Percentiles rank a stretch among this genome's conserved stretches.
phyloP scores from a whole-genome alignment of 495 filamentous ascomycete genomes.

The Podospora pseudoanserina region DNA sequence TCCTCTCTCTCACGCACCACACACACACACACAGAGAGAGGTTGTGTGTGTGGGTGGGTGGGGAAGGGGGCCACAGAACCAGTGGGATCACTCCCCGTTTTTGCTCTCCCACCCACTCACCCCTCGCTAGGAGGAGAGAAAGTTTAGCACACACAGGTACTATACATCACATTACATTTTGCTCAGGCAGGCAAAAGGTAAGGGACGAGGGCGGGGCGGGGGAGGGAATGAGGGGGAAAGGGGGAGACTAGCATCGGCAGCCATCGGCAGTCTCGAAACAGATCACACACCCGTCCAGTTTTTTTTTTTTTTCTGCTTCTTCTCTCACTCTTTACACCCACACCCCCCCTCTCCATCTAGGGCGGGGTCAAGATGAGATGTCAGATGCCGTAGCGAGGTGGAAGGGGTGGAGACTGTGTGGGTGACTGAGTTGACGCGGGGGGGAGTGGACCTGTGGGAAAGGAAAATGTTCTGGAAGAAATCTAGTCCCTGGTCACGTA shows the following conservation, averaged over 20 bases:
- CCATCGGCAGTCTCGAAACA: not conserved
- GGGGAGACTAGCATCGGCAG: not conserved
- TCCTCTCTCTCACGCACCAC: not conserved
- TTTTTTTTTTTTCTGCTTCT: not conserved
- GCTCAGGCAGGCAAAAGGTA: not conserved
- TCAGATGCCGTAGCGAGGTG: not conserved
- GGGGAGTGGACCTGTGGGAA: too few relatives aligned
- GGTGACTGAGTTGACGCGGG: not conserved
- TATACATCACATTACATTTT: not conserved
- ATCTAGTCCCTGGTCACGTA: too few relatives aligned
- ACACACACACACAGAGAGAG: not conserved
- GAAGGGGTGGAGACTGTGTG: not conserved
- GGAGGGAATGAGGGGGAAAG: too few relatives aligned
- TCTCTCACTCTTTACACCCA: not conserved
- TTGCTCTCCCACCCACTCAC: conserved; percentile 5
- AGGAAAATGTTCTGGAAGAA: too few relatives aligned
- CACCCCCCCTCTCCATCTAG: not conserved
- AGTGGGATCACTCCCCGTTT: too few relatives aligned
- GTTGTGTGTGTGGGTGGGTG: not conserved
- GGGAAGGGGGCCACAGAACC: not conserved
- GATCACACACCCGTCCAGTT: not conserved
- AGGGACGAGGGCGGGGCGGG: not conserved
- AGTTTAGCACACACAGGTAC: not conserved
- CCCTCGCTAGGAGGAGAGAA: not conserved
- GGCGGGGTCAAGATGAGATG: not conserved